phyloP scores from a whole-genome alignment of 2,329 filamentous ascomycete species.

The Alternaria incomplexa region DNA sequence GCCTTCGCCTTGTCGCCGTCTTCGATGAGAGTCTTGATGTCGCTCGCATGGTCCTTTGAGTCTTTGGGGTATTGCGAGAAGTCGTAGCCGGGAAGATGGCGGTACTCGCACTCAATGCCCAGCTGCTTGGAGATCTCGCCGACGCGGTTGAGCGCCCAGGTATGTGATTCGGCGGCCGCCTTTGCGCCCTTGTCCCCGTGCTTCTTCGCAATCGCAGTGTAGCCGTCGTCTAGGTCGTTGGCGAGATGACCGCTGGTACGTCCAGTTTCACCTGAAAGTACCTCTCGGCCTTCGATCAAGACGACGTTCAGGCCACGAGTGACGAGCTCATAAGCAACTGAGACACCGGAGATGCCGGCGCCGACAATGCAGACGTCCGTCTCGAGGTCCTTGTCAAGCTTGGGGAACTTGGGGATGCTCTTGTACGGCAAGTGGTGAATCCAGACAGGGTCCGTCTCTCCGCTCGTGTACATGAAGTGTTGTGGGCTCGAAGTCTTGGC shows the following conservation, averaged over 20 bases:
- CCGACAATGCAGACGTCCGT: conserved; percentile 61
- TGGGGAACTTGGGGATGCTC: conserved; percentile 52
- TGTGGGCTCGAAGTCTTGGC: conserved; percentile 27
- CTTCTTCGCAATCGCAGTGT: conserved; percentile 58
- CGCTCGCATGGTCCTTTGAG: conserved; percentile 53
- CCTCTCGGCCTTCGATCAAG: conserved; percentile 62
- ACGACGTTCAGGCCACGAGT: conserved; percentile 57
- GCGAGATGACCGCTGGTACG: conserved; percentile 62
- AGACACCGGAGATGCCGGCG: conserved; percentile 61
- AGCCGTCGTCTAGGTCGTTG: conserved; percentile 62
- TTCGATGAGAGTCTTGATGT: conserved; percentile 54
- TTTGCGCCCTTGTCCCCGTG: conserved; percentile 59
- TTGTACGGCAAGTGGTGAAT: conserved; percentile 57
- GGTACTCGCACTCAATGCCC: conserved; percentile 64
- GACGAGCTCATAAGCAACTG: conserved; percentile 61
- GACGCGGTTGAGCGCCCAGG: conserved; percentile 60
- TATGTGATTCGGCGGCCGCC: conserved; percentile 60
- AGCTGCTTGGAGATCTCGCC: conserved; percentile 58
- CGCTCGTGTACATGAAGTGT: conserved; percentile 56
- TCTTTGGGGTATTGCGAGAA: conserved; percentile 57
- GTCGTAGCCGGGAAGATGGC: conserved; percentile 57
- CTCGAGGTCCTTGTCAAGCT: conserved; percentile 52
- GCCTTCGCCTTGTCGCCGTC: conserved; percentile 55
- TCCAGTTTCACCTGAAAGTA: conserved; percentile 61
- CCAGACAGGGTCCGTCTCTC: conserved; percentile 61